These are phyloP conservation scores for Porphyra umbilicalis DNA, from an alignment of 31 red algal genomes.

Conservation along the genomic window DNA sequence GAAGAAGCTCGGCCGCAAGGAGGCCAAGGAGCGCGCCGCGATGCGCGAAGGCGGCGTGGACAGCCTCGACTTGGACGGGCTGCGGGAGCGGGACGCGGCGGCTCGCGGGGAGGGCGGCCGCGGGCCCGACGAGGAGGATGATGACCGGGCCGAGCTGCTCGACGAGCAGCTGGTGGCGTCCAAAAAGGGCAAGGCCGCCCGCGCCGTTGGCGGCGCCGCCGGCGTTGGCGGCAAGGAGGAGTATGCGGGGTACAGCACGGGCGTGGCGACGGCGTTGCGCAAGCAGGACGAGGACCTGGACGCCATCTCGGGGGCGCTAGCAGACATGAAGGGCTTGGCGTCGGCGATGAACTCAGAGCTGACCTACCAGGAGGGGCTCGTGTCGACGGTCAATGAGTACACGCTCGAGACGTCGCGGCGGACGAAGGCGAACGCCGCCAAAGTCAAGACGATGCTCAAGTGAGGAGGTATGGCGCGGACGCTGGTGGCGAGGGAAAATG, in stretches of 20 bases:
- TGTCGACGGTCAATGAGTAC: constrained; percentile 51
- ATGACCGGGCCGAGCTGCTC: neutral
- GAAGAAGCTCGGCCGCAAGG: constrained; percentile 33
- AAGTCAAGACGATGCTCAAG: constrained; percentile 61
- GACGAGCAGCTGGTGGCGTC: neutral
- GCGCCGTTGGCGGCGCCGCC: constrained; percentile 12
- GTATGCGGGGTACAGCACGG: constrained; percentile 48
- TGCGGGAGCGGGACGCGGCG: constrained; percentile 6
- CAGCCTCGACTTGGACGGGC: constrained; percentile 29
- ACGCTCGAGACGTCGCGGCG: constrained; percentile 50
- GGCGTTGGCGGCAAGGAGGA: constrained; percentile 32
- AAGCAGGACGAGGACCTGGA: constrained; percentile 80
- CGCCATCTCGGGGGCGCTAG: constrained; percentile 51
- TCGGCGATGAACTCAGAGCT: constrained; percentile 70
- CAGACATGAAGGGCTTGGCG: constrained; percentile 53
- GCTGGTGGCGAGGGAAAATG: too few relatives aligned
- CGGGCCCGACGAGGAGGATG: neutral
- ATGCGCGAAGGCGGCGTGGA: constrained; percentile 35
- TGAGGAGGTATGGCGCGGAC: neutral
- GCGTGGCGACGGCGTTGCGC: constrained; percentile 48
- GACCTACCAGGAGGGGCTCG: constrained; percentile 57
- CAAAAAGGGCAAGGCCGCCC: neutral
- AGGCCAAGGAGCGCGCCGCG: constrained; percentile 43
- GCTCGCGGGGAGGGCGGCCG: neutral
- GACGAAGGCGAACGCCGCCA: constrained; percentile 57